A percentile compares a stretch with the other conserved stretches of the same genome.
phyloP scores from a whole-genome alignment of 768 basidiomycete genomes.

The Termitomyces sp. region DNA sequence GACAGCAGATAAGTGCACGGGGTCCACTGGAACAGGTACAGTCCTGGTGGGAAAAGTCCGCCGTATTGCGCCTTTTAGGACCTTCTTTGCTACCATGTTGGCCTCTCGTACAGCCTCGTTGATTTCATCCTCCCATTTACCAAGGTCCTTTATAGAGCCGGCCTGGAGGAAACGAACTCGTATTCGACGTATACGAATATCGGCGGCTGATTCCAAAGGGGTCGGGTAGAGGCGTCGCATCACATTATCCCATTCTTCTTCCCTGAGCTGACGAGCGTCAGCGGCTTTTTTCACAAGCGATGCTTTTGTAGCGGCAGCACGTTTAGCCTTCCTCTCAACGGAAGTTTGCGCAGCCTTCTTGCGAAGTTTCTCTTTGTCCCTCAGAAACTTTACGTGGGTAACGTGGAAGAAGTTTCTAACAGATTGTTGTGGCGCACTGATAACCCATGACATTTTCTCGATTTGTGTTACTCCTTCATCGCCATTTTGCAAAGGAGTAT shows the following conservation, averaged over 20 bases:
- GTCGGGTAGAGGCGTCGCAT: constrained; percentile 50
- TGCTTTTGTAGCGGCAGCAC: constrained; percentile 40
- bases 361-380: constrained; percentile 38
- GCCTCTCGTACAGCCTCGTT: constrained; percentile 49
- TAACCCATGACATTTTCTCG: constrained; percentile 43
- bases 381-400: constrained; percentile 30
- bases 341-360: constrained; percentile 26
- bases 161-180: constrained; percentile 55
- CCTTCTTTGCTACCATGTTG: constrained; percentile 39
- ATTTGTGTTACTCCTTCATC: constrained; percentile 35
- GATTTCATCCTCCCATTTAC: constrained; percentile 64
- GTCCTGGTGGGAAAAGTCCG: constrained; percentile 12
- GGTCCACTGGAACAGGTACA: constrained; percentile 17
- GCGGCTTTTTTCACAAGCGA: constrained; percentile 59
- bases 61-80: constrained; percentile 27
- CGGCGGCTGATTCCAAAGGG: constrained; percentile 39
- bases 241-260: constrained; percentile 61
- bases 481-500: constrained; percentile 44
- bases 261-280: constrained; percentile 51
- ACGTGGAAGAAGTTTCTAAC: constrained; percentile 39
- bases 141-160: constrained; percentile 37
- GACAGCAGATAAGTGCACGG: constrained; percentile 31
- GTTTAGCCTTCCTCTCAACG: constrained; percentile 26
- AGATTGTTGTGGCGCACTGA: constrained; percentile 47
- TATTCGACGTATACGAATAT: constrained; percentile 48